These are phyloP conservation scores for Smallanthus sonchifolius DNA, from an alignment of 129 eudicot genomes.

Conservation along the genomic window DNA sequence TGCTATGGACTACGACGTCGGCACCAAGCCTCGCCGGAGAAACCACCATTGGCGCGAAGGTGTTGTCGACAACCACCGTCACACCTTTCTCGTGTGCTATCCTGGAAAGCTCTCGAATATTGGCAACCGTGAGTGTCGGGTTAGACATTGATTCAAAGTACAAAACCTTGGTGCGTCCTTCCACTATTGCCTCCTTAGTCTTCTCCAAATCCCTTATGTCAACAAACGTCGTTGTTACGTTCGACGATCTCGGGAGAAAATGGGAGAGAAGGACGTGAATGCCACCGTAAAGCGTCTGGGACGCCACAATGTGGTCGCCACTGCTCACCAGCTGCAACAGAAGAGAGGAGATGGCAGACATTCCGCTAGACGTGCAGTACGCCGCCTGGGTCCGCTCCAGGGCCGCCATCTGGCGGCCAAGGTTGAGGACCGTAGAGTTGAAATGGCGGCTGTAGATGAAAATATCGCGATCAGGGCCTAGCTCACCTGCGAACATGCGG, in stretches of 20 bases:
- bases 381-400: conserved; percentile 69
- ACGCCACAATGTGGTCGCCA: conserved; percentile 57
- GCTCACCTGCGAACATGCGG: conserved; percentile 61
- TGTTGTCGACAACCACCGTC: conserved; percentile 56
- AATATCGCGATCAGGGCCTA: conserved; percentile 61
- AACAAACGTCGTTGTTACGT: conserved; percentile 58
- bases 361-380: conserved; percentile 69
- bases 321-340: conserved; percentile 49
- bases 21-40: conserved; percentile 74
- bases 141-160: conserved; percentile 63
- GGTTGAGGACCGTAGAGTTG: conserved; percentile 62
- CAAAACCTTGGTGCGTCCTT: conserved; percentile 57
- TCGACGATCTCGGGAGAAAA: conserved; percentile 52
- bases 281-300: conserved; percentile 60
- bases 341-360: conserved; percentile 60
- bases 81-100: conserved; percentile 61
- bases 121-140: conserved; percentile 59
- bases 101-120: conserved; percentile 48
- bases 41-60: conserved; percentile 65
- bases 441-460: conserved; percentile 71
- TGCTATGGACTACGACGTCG: conserved; percentile 62
- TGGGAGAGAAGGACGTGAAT: conserved; percentile 60
- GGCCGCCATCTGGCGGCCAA: conserved; percentile 74
- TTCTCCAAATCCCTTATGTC: conserved; percentile 42
- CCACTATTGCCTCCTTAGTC: conserved; percentile 45